Base-by-base conservation (phyloP, 2,329 filamentous ascomycete species). In the Trichophyton verrucosum region DNA sequence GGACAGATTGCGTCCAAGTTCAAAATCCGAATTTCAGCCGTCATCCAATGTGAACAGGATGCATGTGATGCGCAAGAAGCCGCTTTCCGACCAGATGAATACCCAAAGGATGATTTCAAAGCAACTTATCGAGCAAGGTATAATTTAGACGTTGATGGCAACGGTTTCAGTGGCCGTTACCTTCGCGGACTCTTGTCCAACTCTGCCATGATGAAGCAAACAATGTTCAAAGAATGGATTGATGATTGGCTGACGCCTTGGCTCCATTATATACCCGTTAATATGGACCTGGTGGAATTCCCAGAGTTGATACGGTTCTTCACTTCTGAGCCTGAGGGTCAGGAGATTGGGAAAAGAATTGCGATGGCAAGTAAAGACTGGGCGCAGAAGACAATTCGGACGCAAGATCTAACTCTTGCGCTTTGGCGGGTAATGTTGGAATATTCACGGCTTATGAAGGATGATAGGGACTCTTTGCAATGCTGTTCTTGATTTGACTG, bases 371-470 rank as follows among this genome's bases (percentile, higher is more conserved):
- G 85, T 0, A 73, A 75, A 7, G 74, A 77, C 7, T 87, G 84
- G 85, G 79, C 78, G 55, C 67, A 65, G 0, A 78, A 74, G 65
- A 80, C 79, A 9, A 66, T 87, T 38, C 69, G 84, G 47, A 80
- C 82, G 51, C 77, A 81, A 42, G 84, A 88, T 67, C 78, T 84
- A 66, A 76, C 80, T 30, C 75, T 82, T 1, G 86, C 85, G 74
- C 75, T 82, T 30, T 86, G 86, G 65, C 74, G 85, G 57, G 67
- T 87, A 61, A 63, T 87, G 65, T 66, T 87, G 24, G 85, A 87
- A 74, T 77, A 58, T 53, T 40, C 47, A 17, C 46, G 58, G 22
- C 11, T 60, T 24, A 60, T 60, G 27, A 38, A 17, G 36, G 61
- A 62, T 46, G 58, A 60, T 15, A 36, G 60, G 15, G 47, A 62